A percentile compares a stretch with the other conserved stretches of the same genome.
phyloP scores from a whole-genome alignment of 164 flowering plant genomes.

The Magnolia sinica region DNA sequence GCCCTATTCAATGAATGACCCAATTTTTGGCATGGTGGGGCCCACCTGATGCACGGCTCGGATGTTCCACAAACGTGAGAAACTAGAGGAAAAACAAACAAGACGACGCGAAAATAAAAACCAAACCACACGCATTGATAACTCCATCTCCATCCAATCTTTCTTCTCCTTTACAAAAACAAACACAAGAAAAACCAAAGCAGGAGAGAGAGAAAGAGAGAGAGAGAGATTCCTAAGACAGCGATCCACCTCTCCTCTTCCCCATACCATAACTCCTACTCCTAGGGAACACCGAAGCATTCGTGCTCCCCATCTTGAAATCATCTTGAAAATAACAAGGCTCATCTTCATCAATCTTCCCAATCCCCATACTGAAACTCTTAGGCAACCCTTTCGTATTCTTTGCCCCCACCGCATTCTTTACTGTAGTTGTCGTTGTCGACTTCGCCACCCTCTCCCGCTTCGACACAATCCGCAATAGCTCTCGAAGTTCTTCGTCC shows the following conservation, averaged over 20 bases:
- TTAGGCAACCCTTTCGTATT: conserved; percentile 19
- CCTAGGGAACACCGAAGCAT: neutral
- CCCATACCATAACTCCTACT: conserved; percentile 8
- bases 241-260: conserved; percentile 1
- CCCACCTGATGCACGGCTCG: neutral
- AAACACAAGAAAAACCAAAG: neutral
- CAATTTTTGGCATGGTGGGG: neutral
- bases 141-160: neutral
- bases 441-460: conserved; percentile 20
- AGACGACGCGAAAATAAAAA: neutral
- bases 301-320: neutral
- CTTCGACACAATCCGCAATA: conserved; percentile 36
- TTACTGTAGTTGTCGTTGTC: conserved; percentile 7
- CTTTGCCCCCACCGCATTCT: neutral
- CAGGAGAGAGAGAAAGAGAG: neutral
- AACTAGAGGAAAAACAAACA: neutral
- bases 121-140: neutral
- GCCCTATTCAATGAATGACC: no score
- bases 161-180: neutral
- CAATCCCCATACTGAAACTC: conserved; percentile 47
- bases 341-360: conserved; percentile 66
- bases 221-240: neutral
- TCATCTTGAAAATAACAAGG: conserved; percentile 42
- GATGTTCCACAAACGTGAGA: neutral
- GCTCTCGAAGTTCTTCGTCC: conserved; percentile 46